Evolutionary conservation across 352 stramenopile species (phyloP), one percentile per base, ranked within the genome.

Genomic region (Phytophthora syringae): DNA sequence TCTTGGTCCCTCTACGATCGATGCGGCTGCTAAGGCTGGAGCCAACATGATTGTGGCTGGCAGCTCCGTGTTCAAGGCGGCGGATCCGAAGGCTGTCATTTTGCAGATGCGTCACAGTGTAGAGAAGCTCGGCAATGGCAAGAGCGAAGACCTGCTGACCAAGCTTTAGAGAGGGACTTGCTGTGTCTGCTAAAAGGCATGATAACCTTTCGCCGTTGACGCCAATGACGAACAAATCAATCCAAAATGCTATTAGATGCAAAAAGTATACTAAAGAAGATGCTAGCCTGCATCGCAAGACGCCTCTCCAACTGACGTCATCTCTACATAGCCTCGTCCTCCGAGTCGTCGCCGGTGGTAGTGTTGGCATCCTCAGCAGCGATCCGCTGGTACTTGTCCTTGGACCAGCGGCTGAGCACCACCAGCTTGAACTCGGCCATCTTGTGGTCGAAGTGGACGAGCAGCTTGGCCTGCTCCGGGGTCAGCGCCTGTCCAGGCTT

Each of bases 31-130:
- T 24, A 89, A 92, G 62, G 96, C 97, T 12, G 97, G 97, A 16
- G 97, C 97, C 9, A 99, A 99, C 73, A 95, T 98, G 74, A 98
- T 99, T 68, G 97, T 99, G 10, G 96, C 96, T 9, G 97, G 95
- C 20, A 98, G 89, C 51, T 98, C 94, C 7, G 90, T 99, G 34
- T 99, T 98, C 70, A 90, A 89, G 37, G 84, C 90, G 1, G 63
- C 45, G 0, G 73, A 97, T 52, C 83, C 89, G 18, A 82, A 75
- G 7, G 60, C 50, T 16, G 79, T 85, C 27, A 98, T 98, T 60
- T 48, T 87, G 21, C 67, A 86, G 36, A 82, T 98, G 82, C 77
- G 89, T 40, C 64, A 92, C 67, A 95, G 87, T 45, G 89, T 98
- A 48, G 85, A 97, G 67, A 74, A 70, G 32, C 77, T 72, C 24